Evolutionary conservation across 1,284 basidiomycete species (phyloP), one percentile per base, ranked within the genome.

Genomic region (Microbotryum silenes-acaulis): DNA sequence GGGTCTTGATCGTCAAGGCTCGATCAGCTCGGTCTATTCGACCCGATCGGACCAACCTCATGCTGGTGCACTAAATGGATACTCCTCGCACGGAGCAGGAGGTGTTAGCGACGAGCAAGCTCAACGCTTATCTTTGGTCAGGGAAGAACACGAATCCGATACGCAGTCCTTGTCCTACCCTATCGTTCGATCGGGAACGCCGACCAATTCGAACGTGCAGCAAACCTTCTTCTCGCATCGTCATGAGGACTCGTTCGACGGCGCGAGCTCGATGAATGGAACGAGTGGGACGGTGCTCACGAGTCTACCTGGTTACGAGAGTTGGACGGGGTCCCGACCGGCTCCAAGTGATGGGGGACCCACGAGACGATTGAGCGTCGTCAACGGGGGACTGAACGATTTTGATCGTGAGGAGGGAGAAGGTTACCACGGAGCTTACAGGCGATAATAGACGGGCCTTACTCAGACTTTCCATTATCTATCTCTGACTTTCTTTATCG

Each of bases 191-290:
- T 58, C 58, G n/a, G 69, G 69, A 16, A 71, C 69, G 25, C 69
- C 69, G 6, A 62, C 62, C 29, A 59, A 69, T 55, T 55, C 60
- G 42, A 69, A 71, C 63, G 68, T 65, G 14, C 67, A 69, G 57
- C 70, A 71, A 23, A 58, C 59, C 49, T 71, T 67, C 48, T 66
- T 60, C 20, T 47, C 46, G 20, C 57, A 27, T 46, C 29, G 21
- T 20, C 27, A 56, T n/a, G 25, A 27, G n/a, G 46, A 33, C 25
- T 25, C n/a, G 12, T n/a, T n/a, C 20, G n/a, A 52, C 33, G 23
- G 20, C 33, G 27, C 42, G 45, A 49, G 16, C 21, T 27, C 25
- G 56, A 47, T 58, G 56, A 58, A 29, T 12, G 25, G 31, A 33
- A 20, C n/a, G 27, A 31, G 14, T 50, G 18, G 18, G 2, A n/a